Evolutionary conservation across 2,329 filamentous ascomycete genomes (phyloP), one percentile per base, ranked within the genome.

Genomic region (Didymosphaeria variabile): DNA sequence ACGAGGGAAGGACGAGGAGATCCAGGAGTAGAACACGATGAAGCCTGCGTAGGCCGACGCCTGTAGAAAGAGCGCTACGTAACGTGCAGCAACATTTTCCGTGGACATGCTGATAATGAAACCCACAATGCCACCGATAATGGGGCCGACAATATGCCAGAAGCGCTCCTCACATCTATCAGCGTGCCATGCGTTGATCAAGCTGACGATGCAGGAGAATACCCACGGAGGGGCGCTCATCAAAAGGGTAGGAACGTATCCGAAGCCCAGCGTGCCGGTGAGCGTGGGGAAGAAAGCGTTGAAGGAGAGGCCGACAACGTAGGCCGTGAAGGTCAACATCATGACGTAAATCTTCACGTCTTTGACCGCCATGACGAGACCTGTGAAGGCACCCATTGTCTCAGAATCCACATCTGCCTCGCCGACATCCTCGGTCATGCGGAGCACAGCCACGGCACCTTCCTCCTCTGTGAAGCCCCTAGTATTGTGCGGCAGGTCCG

Each of bases 291-390:
- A 77, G 63, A 76, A 77, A 12, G 73, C 72, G 55, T 77, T 77
- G 67, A 77, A 77, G 0, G 63, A 68, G 1, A 76, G 73, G 2
- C 87, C 86, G 6, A 88, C 81, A 8, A 88, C 86, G 62, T 88
- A 88, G 3, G 86, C 85, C 3, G 85, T 86, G 59, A 88, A 85
- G 1, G 86, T 86, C 7, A 89, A 58, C 82, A 88, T 88, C 84
- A 89, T 85, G 61, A 89, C 68, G 68, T 88, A 90, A 63, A 88
- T 86, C 79, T 89, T 89, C 64, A 78, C 17, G 63, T 90, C 88
- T 73, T 85, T 87, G 53, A 88, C 69, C 0, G 86, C 85, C 83
- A 89, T 86, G 55, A 84, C 78, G 32, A 88, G 73, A 10, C 87
- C 87, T 9, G 82, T 81, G 62, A 86, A 84, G 2, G 80, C 69